A percentile compares a stretch with the other conserved stretches of the same genome.
Evolutionary conservation across 2,329 filamentous ascomycete species (phyloP).

Genomic region (Hypoxylon sp.): DNA sequence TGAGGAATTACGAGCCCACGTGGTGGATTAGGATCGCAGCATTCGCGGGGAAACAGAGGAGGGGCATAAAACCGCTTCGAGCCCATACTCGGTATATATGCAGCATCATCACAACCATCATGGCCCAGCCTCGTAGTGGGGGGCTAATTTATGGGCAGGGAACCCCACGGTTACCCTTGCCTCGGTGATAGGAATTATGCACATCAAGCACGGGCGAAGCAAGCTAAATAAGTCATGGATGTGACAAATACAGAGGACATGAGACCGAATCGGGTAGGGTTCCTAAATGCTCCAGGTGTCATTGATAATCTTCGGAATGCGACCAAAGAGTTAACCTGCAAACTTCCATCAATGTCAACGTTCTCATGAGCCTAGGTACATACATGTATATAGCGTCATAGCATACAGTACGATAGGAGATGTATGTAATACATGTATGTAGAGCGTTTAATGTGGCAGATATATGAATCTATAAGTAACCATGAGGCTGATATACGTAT

Average conservation of each 20-base stretch:
- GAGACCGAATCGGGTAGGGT: constrained; percentile 21
- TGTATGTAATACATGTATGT: neutral
- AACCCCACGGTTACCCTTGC: constrained; percentile 33
- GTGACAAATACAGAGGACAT: constrained; percentile 2
- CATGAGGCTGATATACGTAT: neutral
- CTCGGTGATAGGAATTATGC: constrained; percentile 39
- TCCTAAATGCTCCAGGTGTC: neutral
- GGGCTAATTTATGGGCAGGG: constrained; percentile 8
- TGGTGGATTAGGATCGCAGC: constrained; percentile 36
- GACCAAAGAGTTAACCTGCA: neutral
- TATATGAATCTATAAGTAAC: neutral
- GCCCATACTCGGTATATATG: constrained; percentile 16
- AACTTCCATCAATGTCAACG: too few species aligned
- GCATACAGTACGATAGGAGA: neutral
- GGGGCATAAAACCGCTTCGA: constrained; percentile 34
- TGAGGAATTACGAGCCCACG: constrained; percentile 32
- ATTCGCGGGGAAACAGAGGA: constrained; percentile 40
- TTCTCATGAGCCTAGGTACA: neutral
- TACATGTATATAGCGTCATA: too few species aligned
- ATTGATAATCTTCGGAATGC: neutral
- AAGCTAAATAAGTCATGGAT: constrained; percentile 14
- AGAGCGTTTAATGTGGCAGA: neutral
- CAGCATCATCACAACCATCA: constrained; percentile 9
- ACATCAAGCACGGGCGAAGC: constrained; percentile 3
- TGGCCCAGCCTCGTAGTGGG: constrained; percentile 30